A percentile compares a stretch with the other conserved stretches of the same genome.
Evolutionary conservation across 1,284 basidiomycete genomes (phyloP).

Genomic region (Inonotus hispidus): DNA sequence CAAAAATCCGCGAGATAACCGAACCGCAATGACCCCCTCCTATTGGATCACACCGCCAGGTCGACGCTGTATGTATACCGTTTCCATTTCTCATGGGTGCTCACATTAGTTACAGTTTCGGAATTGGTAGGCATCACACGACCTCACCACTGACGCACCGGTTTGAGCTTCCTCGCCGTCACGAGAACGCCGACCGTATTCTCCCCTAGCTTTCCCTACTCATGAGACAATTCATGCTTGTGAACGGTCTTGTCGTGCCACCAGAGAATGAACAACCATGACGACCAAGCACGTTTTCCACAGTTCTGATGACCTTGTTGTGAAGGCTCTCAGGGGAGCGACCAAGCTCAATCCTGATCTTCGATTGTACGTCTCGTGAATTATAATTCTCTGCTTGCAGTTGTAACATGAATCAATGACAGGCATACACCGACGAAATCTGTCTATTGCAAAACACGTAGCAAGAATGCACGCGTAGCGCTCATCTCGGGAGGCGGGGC

Average conservation of each 20-base stretch:
- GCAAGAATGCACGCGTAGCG: conserved; percentile 35
- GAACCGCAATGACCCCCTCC: no score
- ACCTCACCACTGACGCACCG: neutral
- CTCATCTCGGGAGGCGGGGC: conserved; percentile 63
- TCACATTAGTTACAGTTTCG: neutral
- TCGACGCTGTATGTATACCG: no score
- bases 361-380: conserved; percentile 41
- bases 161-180: neutral
- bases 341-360: conserved; percentile 47
- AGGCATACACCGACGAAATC: conserved; percentile 33
- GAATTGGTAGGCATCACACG: neutral
- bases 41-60: no score
- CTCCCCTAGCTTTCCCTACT: neutral
- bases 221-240: neutral
- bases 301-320: conserved; percentile 45
- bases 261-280: conserved; percentile 19
- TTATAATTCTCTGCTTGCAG: neutral
- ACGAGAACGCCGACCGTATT: neutral
- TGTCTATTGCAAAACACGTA: conserved; percentile 33
- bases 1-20: no score
- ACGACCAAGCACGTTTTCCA: conserved; percentile 41
- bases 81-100: neutral
- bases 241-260: neutral
- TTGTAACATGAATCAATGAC: conserved; percentile 4
- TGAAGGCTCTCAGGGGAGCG: conserved; percentile 49